Evolutionary conservation across 495 filamentous ascomycete genomes (phyloP).

Genomic region (Neurospora sp.): DNA sequence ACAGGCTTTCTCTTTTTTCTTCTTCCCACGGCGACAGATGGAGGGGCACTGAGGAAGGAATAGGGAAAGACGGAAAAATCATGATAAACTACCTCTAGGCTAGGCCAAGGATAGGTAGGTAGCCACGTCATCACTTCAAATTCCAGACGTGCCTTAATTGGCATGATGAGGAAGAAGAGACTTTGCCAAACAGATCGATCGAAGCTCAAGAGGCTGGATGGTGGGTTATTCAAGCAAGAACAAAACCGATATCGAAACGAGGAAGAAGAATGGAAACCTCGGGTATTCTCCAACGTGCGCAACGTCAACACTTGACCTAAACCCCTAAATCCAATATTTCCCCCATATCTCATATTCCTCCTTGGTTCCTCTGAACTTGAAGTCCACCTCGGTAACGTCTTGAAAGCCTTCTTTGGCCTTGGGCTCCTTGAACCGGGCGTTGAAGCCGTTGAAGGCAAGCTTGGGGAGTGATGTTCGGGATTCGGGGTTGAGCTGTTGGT

Average conservation of each 20-base stretch:
- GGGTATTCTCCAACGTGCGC: background rate
- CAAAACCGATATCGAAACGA: background rate
- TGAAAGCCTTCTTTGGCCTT: conserved; percentile 70
- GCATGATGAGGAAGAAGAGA: background rate
- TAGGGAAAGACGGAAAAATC: background rate
- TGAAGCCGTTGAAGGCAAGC: conserved; percentile 69
- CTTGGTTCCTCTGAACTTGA: conserved; percentile 38
- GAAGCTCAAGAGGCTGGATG: background rate
- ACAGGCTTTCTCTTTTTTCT: background rate
- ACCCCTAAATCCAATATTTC: conserved; percentile 56
- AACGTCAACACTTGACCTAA: background rate
- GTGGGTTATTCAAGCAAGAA: background rate
- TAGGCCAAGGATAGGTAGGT: background rate
- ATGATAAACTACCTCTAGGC: background rate
- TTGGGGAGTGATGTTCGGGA: conserved; percentile 60
- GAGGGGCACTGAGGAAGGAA: background rate
- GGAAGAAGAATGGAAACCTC: background rate
- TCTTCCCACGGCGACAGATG: background rate
- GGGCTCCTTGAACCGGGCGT: conserved; percentile 59
- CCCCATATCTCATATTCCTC: conserved; percentile 56
- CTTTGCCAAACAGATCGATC: background rate
- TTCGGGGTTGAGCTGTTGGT: conserved; percentile 65
- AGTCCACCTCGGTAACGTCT: conserved; percentile 61
- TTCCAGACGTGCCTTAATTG: background rate
- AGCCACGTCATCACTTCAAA: background rate